Percentiles rank a stretch among this genome's conserved stretches.
Evolutionary conservation across 1,284 basidiomycete species (phyloP).

Genomic region (Tremellales sp.): DNA sequence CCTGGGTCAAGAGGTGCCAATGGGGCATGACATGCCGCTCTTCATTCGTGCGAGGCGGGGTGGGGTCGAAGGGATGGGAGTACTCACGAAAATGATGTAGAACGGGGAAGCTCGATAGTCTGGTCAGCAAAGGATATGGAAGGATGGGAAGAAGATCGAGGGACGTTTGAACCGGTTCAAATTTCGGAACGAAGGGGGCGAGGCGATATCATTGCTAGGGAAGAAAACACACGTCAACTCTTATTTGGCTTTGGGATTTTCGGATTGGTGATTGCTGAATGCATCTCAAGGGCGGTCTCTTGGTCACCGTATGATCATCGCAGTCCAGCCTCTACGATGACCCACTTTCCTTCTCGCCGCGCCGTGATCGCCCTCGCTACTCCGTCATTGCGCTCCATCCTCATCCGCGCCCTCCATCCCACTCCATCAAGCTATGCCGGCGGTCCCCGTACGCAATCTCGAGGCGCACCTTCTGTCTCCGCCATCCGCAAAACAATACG

Average conservation of each 20-base stretch:
- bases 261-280: too few relatives aligned
- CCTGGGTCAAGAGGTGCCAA: constrained; percentile 49
- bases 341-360: constrained; percentile 2
- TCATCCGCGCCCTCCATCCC: constrained; percentile 23
- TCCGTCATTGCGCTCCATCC: constrained; percentile 20
- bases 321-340: too few relatives aligned
- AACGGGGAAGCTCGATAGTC: too few relatives aligned
- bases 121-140: background rate
- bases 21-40: constrained; percentile 43
- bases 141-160: constrained; percentile 5
- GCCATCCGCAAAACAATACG: too few relatives aligned
- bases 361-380: constrained; percentile 19
- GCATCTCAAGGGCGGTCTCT: too few relatives aligned
- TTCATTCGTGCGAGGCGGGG: constrained; percentile 29
- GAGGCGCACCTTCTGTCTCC: background rate
- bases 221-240: too few relatives aligned
- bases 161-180: too few relatives aligned
- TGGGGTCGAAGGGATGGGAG: background rate
- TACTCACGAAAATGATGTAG: constrained; percentile 10
- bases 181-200: too few relatives aligned
- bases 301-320: too few relatives aligned
- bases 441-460: background rate
- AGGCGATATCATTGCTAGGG: too few relatives aligned
- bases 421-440: constrained; percentile 1
- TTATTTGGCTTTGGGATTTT: too few relatives aligned